Base-by-base conservation (phyloP, 805 yeast genomes). In the Hanseniaspora valbyensis region DNA sequence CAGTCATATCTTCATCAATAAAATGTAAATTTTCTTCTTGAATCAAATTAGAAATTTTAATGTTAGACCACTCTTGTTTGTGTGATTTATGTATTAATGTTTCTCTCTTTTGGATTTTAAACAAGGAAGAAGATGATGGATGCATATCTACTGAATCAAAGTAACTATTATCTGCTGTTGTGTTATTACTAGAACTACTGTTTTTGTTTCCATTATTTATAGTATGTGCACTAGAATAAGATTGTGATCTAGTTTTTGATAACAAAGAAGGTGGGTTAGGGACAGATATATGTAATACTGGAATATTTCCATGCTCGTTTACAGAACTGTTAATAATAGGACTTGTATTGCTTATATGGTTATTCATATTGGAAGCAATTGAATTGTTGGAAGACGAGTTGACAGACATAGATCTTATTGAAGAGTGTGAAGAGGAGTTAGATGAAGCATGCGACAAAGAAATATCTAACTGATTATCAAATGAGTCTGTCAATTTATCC, bases 1-100 rank as follows among this genome's bases (percentile, higher is more conserved):
- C 94, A 2, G 95, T 78, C 6, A 39, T 50, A 32, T 77, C 69
- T 5, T 76, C 66, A 2, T 81, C 77, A 54, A 48, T 34, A 40
- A 48, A 48, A 33, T 32, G 51, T n/a, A 48, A n/a, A 14, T 48
- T 40, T 24, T 48, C 51, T 32, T 48, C 51, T 40, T 48, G 94
- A 37, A 88, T 81, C 57, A 92, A 72, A 57, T 85, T 92, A 13
- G 74, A 65, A 54, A 92, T 70, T 37, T 74, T 76, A 21, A 85
- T 76, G 54, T 81, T 83, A 59, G 77, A 77, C 94, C 95, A 86
- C 57, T 83, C 59, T 30, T 60, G 62, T 30, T 57, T 50, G 46
- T 65, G 68, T 2, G 61, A 58, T 10, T 59, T 49, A 6, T 44
- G 51, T 18, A 59, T 39, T 28, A 48, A 33, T 3, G 22, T 38